Evolutionary conservation across 495 filamentous ascomycete species (phyloP).

Genomic region (Aspergillus mulundensis): DNA sequence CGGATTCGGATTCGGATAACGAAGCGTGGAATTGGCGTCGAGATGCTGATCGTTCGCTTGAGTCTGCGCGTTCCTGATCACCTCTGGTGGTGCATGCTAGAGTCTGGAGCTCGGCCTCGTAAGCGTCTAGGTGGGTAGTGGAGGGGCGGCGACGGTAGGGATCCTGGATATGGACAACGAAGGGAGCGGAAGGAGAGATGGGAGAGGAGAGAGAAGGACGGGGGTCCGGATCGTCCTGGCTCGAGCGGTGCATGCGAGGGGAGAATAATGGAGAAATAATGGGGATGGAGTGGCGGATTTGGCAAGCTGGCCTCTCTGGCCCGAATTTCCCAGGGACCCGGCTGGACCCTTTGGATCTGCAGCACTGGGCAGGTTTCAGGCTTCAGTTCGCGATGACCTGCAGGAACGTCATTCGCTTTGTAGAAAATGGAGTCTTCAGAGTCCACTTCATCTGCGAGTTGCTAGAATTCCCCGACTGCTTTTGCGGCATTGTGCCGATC

Average conservation of each 20-base stretch:
- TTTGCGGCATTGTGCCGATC: background rate
- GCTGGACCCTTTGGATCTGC: constrained; percentile 7
- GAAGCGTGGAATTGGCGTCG: constrained; percentile 6
- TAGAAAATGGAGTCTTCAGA: background rate
- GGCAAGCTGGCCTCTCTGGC: constrained; percentile 39
- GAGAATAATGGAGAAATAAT: constrained; percentile 1
- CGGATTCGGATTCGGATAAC: background rate
- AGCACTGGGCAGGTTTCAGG: background rate
- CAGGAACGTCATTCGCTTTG: background rate
- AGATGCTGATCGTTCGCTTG: background rate
- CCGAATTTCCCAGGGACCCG: constrained; percentile 7
- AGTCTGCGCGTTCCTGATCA: constrained; percentile 7
- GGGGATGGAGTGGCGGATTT: constrained; percentile 5
- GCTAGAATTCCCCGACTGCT: background rate
- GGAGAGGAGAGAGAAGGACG: constrained; percentile 3
- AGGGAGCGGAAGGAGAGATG: background rate
- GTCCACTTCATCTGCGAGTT: background rate
- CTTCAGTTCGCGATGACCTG: background rate
- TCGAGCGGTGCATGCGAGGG: constrained; percentile 9
- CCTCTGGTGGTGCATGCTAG: constrained; percentile 17
- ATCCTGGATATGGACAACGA: constrained; percentile 12
- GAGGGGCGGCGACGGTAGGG: constrained; percentile 7
- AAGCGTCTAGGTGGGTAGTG: constrained; percentile 3
- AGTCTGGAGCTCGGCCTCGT: constrained; percentile 18
- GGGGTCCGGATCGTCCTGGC: background rate